Evolutionary conservation across 2,329 filamentous ascomycete genomes (phyloP), one percentile per base, ranked within the genome.

Genomic region (Diatrype stigma): DNA sequence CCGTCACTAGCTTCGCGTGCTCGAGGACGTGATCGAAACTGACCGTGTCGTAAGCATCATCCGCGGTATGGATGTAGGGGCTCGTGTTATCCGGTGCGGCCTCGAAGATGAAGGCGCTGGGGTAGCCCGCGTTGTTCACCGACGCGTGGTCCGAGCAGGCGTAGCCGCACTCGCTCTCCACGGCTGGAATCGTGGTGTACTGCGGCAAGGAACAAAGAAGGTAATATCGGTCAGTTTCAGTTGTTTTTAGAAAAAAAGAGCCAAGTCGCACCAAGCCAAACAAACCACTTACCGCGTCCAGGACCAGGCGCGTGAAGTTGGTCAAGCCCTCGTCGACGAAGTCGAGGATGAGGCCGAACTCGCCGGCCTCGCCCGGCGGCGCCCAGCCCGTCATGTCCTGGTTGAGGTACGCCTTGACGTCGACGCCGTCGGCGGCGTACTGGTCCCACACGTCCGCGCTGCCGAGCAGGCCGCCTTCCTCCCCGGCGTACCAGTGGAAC

Each of bases 401-500:
- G 58, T 73, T 69, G 2, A 74, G 65, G 63, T 73, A 70, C 11
- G 70, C 67, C 45, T 65, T 64, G 48, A 74, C 64, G 23, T 67
- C 60, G 2, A 16, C 17, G 17, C 64, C 58, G 3, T 62, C 61
- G 1, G 60, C 51, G 38, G 62, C 57, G 51, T 74, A 74, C 37
- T 62, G 56, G 22, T 64, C 56, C 55, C 72, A 73, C 47, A 74
- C 66, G 22, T 65, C 68, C 30, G 90, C 86, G 51, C 82, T 87
- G 40, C 88, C 88, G 1, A 92, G 78, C 40, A 92, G 75, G 17
- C 88, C 89, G 12, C 85, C 86, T 64, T 92, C 88, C 61, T 3
- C 86, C 0, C 84, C 86, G n/a, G 80, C 83, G 68, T 88, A 89
- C 85, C 85, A 89, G 63, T 96, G 91, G 70, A 96, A 96, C 73